phyloP scores from a whole-genome alignment of 2,329 filamentous ascomycete species.

The Teratosphaeria destructans region DNA sequence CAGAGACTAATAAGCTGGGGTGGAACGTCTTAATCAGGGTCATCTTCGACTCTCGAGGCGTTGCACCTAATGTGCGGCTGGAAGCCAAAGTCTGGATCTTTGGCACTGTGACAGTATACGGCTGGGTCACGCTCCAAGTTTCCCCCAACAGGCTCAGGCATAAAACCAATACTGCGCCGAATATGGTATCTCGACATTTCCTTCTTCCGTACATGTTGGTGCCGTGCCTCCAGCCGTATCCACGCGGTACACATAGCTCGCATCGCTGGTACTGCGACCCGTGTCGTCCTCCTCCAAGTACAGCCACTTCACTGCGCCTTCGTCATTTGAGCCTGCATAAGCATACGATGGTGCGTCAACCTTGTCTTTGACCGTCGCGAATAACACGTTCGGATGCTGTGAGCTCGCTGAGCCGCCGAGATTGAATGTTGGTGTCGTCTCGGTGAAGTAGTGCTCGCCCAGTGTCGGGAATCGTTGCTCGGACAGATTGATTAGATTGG shows the following conservation, averaged over 20 bases:
- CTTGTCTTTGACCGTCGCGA: not conserved
- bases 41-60: too few species aligned
- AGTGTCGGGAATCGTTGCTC: not conserved
- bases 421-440: not conserved
- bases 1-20: too few species aligned
- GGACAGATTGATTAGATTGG: not conserved
- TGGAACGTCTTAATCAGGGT: too few species aligned
- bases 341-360: not conserved
- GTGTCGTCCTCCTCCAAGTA: not conserved
- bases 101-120: not conserved
- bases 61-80: too few species aligned
- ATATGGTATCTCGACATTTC: not conserved
- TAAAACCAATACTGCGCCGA: not conserved
- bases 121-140: too few species aligned
- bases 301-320: not conserved
- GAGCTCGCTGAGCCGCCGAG: not conserved
- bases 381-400: not conserved
- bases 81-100: not conserved
- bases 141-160: not conserved
- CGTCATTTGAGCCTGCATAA: not conserved
- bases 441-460: not conserved
- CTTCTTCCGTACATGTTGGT: not conserved
- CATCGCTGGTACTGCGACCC: not conserved
- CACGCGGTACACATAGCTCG: not conserved
- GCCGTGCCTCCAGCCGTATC: not conserved